phyloP scores from a whole-genome alignment of 2,329 filamentous ascomycete genomes.

The Aspergillus floridensis region DNA sequence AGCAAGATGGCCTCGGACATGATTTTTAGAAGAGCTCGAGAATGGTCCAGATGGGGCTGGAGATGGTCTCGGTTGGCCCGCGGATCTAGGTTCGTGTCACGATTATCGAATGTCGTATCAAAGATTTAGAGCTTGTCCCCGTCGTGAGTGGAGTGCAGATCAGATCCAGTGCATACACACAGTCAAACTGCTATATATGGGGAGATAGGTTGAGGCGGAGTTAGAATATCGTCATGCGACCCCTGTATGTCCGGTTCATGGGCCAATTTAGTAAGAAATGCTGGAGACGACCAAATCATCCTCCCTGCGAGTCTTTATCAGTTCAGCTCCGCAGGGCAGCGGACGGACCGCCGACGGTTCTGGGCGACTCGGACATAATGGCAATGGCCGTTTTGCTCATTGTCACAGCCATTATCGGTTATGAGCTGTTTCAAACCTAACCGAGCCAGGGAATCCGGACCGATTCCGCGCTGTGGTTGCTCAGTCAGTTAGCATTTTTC shows the following conservation, averaged over 20 bases:
- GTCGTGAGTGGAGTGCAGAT: background rate
- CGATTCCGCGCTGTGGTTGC: background rate
- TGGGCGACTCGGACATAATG: background rate
- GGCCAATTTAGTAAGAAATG: background rate
- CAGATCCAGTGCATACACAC: background rate
- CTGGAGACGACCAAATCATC: background rate
- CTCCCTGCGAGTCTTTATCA: constrained; percentile 3
- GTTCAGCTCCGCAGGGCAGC: constrained; percentile 1
- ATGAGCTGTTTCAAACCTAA: background rate
- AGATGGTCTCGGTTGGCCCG: background rate
- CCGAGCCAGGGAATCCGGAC: background rate
- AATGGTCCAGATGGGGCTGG: background rate
- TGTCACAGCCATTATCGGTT: background rate
- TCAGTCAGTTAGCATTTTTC: background rate
- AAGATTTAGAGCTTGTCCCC: background rate
- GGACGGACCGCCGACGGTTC: constrained; percentile 12
- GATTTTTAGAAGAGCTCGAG: background rate
- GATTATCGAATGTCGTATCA: background rate
- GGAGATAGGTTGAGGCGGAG: background rate
- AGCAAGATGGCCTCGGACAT: background rate
- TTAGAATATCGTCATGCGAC: background rate
- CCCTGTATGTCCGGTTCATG: background rate
- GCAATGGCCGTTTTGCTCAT: background rate
- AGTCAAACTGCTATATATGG: background rate
- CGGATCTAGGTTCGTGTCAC: background rate